Percentiles rank a stretch among this genome's conserved stretches.
Conservation (phyloP, 2,329 filamentous ascomycete genomes). For the Penicillium sp. region DNA sequence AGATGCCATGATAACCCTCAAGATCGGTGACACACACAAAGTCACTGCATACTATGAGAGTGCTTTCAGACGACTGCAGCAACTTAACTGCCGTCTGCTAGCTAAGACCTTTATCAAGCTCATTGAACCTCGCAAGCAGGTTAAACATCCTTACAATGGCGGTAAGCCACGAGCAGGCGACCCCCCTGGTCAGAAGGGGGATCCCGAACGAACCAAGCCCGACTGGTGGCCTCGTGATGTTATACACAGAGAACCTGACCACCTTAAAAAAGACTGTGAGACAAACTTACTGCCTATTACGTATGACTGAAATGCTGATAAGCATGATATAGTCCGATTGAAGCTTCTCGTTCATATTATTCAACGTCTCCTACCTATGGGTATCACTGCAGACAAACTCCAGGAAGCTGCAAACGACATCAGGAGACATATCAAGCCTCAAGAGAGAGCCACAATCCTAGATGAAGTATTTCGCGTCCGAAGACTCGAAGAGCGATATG, state of each 20-base stretch:
- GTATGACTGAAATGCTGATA: background rate
- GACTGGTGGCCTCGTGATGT: constrained; percentile 43
- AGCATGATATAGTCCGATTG: constrained; percentile 6
- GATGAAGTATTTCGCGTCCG: constrained; percentile 40
- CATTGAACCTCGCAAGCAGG: constrained; percentile 47
- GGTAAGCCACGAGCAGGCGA: constrained; percentile 32
- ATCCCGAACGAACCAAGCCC: constrained; percentile 44
- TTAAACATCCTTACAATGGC: constrained; percentile 47
- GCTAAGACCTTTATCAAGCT: constrained; percentile 46
- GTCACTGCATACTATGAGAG: constrained; percentile 38
- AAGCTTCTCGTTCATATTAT: constrained; percentile 39
- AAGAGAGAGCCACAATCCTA: constrained; percentile 31
- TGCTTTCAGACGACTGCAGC: constrained; percentile 42
- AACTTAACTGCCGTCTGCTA: constrained; percentile 43
- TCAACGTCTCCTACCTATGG: constrained; percentile 32
- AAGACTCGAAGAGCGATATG: constrained; percentile 38
- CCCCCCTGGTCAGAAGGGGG: constrained; percentile 34
- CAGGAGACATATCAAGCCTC: constrained; percentile 34
- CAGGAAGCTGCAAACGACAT: constrained; percentile 38
- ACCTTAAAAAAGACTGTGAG: constrained; percentile 45
- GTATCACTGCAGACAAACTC: constrained; percentile 36
- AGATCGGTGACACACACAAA: constrained; percentile 37
- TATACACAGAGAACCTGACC: constrained; percentile 48
- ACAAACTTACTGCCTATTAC: background rate
- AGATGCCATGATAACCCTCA: constrained; percentile 27